Base-by-base conservation (phyloP, 2,329 filamentous ascomycete species). In the Sporothrix brasiliensis region DNA sequence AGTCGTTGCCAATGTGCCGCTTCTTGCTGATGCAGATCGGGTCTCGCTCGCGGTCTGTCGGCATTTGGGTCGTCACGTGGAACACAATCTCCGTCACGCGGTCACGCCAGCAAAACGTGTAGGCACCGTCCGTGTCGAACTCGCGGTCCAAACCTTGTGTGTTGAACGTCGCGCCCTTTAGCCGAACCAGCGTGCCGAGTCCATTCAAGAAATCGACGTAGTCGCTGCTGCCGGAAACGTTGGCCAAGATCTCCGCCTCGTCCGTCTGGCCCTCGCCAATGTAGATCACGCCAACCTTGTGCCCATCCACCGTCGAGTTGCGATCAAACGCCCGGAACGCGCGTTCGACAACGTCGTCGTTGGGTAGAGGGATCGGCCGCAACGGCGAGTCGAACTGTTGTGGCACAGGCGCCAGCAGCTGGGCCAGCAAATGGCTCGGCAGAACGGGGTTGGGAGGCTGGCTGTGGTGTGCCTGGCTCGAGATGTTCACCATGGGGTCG, bases 31-130 rank as follows among this genome's bases (percentile, higher is more conserved):
- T 89, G 77, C 91, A 93, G 73, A 88, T 86, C 11, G 91, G 87
- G 75, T 97, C 93, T 41, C 88, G 85, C 69, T 93, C 88, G 16
- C 90, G 82, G 77, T 96, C 87, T 11, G 93, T 97, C 0, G 95
- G 95, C 95, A 99, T 99, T 85, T 98, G 93, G 4, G 94, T 99
- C 5, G 92, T 93, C 69, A 98, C 90, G 78, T 98, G 95, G 80
- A 96, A 99, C 41, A 98, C 91, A 58, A 99, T 92, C 78, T 98
- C 95, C 5, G 94, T 95, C 70, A 97, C 93, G 56, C 94, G 88
- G 78, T 98, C 95, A 72, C 94, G 91, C 94, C 95, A 99, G 76
- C 92, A 94, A 77, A 94, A 94, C 0, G 94, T 93, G 79, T 91
- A 93, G 76, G 94, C 88, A 44, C 95, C 95, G 79, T 99, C 95